A percentile compares a stretch with the other conserved stretches of the same genome.
Evolutionary conservation across 2,329 filamentous ascomycete species (phyloP).

Genomic region (Aspergillus quadrilineatus): DNA sequence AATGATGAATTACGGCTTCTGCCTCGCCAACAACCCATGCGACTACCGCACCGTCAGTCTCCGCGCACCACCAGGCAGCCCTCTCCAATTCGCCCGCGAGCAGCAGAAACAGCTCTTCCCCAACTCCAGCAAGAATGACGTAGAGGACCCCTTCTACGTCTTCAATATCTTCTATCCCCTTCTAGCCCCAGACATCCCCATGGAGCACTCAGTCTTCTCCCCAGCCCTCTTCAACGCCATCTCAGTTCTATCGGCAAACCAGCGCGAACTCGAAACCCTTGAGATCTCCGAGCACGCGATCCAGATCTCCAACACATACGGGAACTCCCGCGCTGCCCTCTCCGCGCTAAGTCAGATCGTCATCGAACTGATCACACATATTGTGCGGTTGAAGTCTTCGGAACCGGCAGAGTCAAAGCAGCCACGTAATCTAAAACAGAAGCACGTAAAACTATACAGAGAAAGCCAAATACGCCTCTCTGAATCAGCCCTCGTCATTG

Average conservation of each 20-base stretch:
- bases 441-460: slow-evolving; percentile 43
- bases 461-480: slow-evolving; percentile 42
- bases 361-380: slow-evolving; percentile 42
- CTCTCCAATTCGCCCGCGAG: slow-evolving; percentile 36
- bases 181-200: slow-evolving; percentile 28
- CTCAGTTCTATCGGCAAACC: slow-evolving; percentile 43
- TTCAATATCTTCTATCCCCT: slow-evolving; percentile 48
- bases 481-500: slow-evolving; percentile 40
- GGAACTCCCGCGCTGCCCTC: slow-evolving; percentile 38
- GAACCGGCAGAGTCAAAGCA: slow-evolving; percentile 25
- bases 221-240: slow-evolving; percentile 44
- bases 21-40: slow-evolving; percentile 42
- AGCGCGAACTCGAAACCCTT: slow-evolving; percentile 39
- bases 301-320: slow-evolving; percentile 31
- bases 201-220: slow-evolving; percentile 46
- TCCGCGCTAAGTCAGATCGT: slow-evolving; percentile 44
- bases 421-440: slow-evolving; percentile 42
- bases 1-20: slow-evolving; percentile 50
- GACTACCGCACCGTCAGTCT: slow-evolving; percentile 46
- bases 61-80: slow-evolving; percentile 39
- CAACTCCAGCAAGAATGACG: slow-evolving; percentile 24
- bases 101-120: slow-evolving; percentile 37
- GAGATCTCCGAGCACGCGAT: slow-evolving; percentile 34
- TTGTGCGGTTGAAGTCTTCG: slow-evolving; percentile 34
- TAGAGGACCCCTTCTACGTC: slow-evolving; percentile 43